Base-by-base conservation (phyloP, 2,329 filamentous ascomycete genomes). In the Westerdykella ornata region DNA sequence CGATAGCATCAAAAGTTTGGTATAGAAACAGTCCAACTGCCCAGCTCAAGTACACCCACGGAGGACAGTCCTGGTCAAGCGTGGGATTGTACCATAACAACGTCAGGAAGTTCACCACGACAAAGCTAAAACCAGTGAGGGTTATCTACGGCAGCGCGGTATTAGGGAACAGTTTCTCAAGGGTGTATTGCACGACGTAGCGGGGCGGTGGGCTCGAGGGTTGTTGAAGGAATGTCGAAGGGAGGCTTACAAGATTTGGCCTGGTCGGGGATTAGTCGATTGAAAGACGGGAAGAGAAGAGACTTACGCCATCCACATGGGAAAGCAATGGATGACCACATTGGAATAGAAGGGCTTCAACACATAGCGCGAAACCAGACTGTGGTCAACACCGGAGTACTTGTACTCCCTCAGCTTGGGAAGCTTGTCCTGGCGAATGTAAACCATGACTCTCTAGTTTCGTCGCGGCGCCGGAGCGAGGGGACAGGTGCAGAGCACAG, bases 261-360 rank as follows among this genome's bases (percentile, higher is more conserved):
- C 63, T 66, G 29, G 18, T 18, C 20, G 11, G 11, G n/a, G n/a
- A 41, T 65, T 47, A 64, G 59, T n/a, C 41, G 5, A 26, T 35
- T n/a, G 14, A 6, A n/a, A n/a, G 42, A 16, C 22, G 12, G 30
- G 12, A 34, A n/a, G 11, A 8, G 26, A 18, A 28, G 18, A 17
- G 14, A 76, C 77, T 73, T 62, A 80, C 65, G 92, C 92, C 89
- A 98, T 97, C 64, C 76, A 85, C 81, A 94, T 85, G 34, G 92
- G 92, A 65, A 98, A 97, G 69, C 83, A 84, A 49, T 90, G 82
- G 72, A 98, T 95, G 60, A 94, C 90, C 53, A 92, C 76, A 70
- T 94, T 83, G 60, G 82, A 94, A 75, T 97, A 98, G 71, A 97
- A 98, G 6, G 92, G 92, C 75, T 98, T 97, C 59, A 98, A 74